phyloP scores from a whole-genome alignment of 257 asterid species.

The Ocimum tenuiflorum region DNA sequence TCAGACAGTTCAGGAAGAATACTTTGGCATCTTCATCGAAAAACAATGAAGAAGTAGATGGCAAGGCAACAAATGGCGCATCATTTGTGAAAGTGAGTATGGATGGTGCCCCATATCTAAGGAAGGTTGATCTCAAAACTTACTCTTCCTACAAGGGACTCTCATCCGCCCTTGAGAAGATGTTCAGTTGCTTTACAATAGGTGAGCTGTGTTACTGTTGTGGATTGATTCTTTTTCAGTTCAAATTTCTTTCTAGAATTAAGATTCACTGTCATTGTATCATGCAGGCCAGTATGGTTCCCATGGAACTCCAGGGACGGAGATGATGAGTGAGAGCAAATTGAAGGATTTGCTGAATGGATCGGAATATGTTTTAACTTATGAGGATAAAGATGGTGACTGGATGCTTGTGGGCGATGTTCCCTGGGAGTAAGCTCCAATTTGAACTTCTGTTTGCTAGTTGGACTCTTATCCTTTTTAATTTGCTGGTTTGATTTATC shows the following conservation, averaged over 20 bases:
- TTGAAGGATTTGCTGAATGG: constrained; percentile 57
- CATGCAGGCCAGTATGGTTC: constrained; percentile 55
- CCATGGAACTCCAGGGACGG: constrained; percentile 51
- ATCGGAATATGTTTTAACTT: constrained; percentile 63
- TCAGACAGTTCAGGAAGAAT: constrained; percentile 52
- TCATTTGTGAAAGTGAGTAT: constrained; percentile 65
- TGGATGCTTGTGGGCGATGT: constrained; percentile 85
- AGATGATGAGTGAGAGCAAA: constrained; percentile 56
- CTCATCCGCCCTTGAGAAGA: constrained; percentile 66
- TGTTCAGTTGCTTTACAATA: constrained; percentile 66
- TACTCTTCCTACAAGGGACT: constrained; percentile 59
- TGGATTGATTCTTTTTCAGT: neutral
- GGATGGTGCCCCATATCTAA: constrained; percentile 72
- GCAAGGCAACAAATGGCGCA: constrained; percentile 43
- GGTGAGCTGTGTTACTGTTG: constrained; percentile 30
- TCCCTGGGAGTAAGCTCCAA: constrained; percentile 62
- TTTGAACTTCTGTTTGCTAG: neutral
- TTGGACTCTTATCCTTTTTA: neutral
- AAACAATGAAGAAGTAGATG: constrained; percentile 53
- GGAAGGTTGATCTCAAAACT: constrained; percentile 60
- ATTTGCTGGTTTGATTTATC: neutral
- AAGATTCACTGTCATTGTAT: neutral
- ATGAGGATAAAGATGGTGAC: constrained; percentile 74
- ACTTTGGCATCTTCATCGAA: constrained; percentile 43
- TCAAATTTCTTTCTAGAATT: neutral